phyloP scores from a whole-genome alignment of 139 green algal species.

The Volvox africanus region DNA sequence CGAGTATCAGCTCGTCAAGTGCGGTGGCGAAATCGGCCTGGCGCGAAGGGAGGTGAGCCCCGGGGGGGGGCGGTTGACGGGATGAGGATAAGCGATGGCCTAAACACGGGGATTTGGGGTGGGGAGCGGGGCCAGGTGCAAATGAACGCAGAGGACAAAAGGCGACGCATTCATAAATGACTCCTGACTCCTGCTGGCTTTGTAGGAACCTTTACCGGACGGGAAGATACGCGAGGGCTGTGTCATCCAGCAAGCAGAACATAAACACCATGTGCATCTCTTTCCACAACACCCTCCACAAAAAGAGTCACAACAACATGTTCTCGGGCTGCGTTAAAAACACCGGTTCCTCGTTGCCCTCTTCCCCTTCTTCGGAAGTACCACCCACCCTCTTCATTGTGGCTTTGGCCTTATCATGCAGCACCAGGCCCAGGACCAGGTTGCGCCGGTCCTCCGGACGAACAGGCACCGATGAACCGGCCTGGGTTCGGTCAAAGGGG shows the following conservation, averaged over 20 bases:
- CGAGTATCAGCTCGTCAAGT: constrained; percentile 70
- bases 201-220: no score
- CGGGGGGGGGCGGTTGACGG: no score
- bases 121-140: neutral
- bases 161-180: no score
- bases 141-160: neutral
- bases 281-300: no score
- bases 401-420: constrained; percentile 71
- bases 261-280: no score
- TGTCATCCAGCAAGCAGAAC: no score
- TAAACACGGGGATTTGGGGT: neutral
- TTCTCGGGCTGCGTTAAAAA: no score
- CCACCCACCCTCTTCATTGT: constrained; percentile 52
- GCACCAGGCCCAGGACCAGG: constrained; percentile 68
- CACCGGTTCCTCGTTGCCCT: neutral
- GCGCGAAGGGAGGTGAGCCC: neutral
- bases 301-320: no score
- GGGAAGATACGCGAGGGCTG: no score
- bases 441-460: constrained; percentile 56
- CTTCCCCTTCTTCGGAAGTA: neutral
- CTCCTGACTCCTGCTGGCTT: no score
- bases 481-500: constrained; percentile 25
- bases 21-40: constrained; percentile 59
- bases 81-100: no score
- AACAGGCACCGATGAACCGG: constrained; percentile 46